Evolutionary conservation across 2,329 filamentous ascomycete genomes (phyloP), one percentile per base, ranked within the genome.

Genomic region (Sphaerulina populicola): DNA sequence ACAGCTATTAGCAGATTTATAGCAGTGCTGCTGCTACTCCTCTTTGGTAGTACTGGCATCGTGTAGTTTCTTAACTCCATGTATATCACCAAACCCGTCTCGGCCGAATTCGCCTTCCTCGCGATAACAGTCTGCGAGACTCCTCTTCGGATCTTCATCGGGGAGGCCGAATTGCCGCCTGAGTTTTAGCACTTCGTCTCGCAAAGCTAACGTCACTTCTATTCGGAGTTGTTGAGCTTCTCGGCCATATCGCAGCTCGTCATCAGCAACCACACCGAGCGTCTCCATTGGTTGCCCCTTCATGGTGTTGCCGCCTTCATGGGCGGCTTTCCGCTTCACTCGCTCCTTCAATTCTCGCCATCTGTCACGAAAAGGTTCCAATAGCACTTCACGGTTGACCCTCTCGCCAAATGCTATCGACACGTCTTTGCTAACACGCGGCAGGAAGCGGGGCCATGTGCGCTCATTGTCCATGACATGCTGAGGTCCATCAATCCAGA

Each of bases 401-500:
- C 79, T 79, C 52, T 91, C 82, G 18, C 93, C 93, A 67, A 95
- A 90, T 1, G 82, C 83, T 45, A 95, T 75, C 43, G 75, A 79
- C 45, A 95, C 74, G 6, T 76, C 77, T 59, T 87, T 84, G 46
- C 85, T 82, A 9, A 81, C 71, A 2, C 91, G 79, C 1, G 93
- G 93, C 11, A 94, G 61, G 63, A 88, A 93, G 10, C 88, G 81
- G 1, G 91, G 93, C 61, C 83, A 95, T 2, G 70, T 71, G 41
- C 93, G 79, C 52, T 82, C 77, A 69, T 97, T 91, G 62, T 87
- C 79, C 91, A 97, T 96, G 60, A 95, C 76, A 53, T 85, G 72
- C 65, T 96, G 86, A 12, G 86, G 86, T 27, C 93, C 93, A 63
- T 96, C 88, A 44, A 97, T 84, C 75, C 94, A 98, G 71, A 98